Base-by-base conservation (phyloP, 495 filamentous ascomycete genomes). In the Acidomyces sp. region DNA sequence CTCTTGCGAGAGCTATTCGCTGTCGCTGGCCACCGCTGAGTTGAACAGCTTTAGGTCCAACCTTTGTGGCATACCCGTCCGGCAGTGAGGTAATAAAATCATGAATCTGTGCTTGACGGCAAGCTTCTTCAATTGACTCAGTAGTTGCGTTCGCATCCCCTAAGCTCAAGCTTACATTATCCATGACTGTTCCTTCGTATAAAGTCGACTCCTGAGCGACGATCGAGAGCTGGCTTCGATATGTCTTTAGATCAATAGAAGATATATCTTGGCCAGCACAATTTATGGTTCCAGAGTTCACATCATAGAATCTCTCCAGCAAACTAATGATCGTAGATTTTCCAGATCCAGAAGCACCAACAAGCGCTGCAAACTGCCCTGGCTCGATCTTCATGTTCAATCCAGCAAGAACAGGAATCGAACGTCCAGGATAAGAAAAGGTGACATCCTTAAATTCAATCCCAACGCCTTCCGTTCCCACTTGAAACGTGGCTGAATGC, bases 1-100 rank as follows among this genome's bases (percentile, higher is more conserved):
- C 82, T 16, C 84, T 61, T 1, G 84, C 83, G 37, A 92, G 81
- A 1, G 78, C 70, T 13, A 92, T 56, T 11, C 82, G 64, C 55
- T 88, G 83, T 52, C 75, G 75, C 59, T 92, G 83, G 1, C 82
- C 83, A 3, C 82, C 83, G 0, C 74, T 80, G 36, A 92, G 68
- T 29, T 66, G 67, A 11, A 70, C 64, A 2, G 80, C 79, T 37
- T 74, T 74, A 15, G 68, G 65, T 2, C 80, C 78, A 35, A 76
- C 75, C 13, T 60, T 56, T 5, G 79, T 82, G 25, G 68, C 57
- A 40, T 74, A 72, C 0, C 74, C 72, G 7, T 60, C 53, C 12
- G 78, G 77, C 1, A 82, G 57, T 0, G 69, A 71, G 1, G 54
- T 50, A 37, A 82, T 71, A 35, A 81, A 78, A 20, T 78, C 73